Evolutionary conservation across 1,139 yeast genomes (phyloP).

Genomic region (Suhomyces bolitotheri): DNA sequence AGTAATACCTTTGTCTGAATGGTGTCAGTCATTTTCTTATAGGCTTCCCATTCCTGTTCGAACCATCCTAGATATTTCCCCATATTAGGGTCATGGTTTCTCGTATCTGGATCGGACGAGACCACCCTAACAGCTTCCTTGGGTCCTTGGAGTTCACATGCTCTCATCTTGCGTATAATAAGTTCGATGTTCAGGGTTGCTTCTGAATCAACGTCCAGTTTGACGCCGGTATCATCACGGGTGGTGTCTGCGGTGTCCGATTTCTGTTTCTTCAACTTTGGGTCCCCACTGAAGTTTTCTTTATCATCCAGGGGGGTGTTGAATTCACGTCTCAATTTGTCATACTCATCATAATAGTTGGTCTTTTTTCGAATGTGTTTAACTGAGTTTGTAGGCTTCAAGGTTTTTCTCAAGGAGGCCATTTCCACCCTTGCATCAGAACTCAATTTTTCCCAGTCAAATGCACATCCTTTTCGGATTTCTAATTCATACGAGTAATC

Average conservation of each 20-base stretch:
- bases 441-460: constrained; percentile 12
- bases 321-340: constrained; percentile 2
- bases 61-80: constrained; percentile 9
- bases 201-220: background rate
- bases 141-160: constrained; percentile 2
- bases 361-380: constrained; percentile 4
- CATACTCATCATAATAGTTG: constrained; percentile 10
- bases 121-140: constrained; percentile 6
- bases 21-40: constrained; percentile 6
- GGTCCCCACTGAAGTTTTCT: background rate
- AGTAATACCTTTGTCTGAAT: constrained; percentile 6
- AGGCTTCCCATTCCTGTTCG: constrained; percentile 9
- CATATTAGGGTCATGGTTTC: constrained; percentile 7
- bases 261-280: no score
- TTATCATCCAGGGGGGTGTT: background rate
- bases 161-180: constrained; percentile 8
- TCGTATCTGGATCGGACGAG: constrained; percentile 4
- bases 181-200: constrained; percentile 2
- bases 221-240: background rate
- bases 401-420: constrained; percentile 7
- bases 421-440: constrained; percentile 9
- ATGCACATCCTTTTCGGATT: constrained; percentile 12
- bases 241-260: background rate
- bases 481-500: constrained; percentile 9
- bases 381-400: constrained; percentile 1